These are phyloP conservation scores for Ceratobasidium sp. DNA, from an alignment of 1,284 basidiomycete genomes.

Conservation along the genomic window DNA sequence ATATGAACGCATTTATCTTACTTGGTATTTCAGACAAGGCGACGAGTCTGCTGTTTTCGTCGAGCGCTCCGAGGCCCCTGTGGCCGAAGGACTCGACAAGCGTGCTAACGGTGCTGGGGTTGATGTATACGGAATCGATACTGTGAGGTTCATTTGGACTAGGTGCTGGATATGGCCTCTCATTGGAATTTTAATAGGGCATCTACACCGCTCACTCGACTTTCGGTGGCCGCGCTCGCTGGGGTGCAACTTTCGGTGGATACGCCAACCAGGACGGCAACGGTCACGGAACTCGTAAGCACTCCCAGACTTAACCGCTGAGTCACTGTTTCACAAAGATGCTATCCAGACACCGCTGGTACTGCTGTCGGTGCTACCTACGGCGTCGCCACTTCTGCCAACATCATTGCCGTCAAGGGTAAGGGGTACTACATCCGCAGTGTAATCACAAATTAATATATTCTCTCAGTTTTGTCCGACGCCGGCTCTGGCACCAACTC, in stretches of 20 bases:
- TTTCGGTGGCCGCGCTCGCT: constrained; percentile 36
- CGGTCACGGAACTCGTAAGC: constrained; percentile 41
- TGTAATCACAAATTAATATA: neutral
- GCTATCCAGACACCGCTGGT: constrained; percentile 21
- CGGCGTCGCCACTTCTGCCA: constrained; percentile 37
- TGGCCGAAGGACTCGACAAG: neutral
- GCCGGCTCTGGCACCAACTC: constrained; percentile 95
- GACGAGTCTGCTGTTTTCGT: constrained; percentile 2
- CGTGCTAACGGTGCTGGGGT: constrained; percentile 24
- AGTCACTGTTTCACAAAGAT: neutral
- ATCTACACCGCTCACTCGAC: constrained; percentile 27
- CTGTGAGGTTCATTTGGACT: constrained; percentile 11
- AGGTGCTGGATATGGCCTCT: neutral
- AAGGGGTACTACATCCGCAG: neutral
- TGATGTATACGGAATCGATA: constrained; percentile 46
- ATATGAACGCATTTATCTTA: neutral
- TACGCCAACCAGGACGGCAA: constrained; percentile 30
- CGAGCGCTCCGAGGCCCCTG: neutral
- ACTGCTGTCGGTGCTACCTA: constrained; percentile 38
- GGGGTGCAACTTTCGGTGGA: constrained; percentile 17
- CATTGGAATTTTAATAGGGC: constrained; percentile 13
- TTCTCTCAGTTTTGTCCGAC: constrained; percentile 79
- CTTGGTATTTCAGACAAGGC: neutral
- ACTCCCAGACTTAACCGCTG: no score
- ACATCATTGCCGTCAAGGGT: constrained; percentile 41